These are phyloP conservation scores for Dothideomycetes sp. DNA, from an alignment of 2,329 filamentous ascomycete genomes.

Conservation along the genomic window DNA sequence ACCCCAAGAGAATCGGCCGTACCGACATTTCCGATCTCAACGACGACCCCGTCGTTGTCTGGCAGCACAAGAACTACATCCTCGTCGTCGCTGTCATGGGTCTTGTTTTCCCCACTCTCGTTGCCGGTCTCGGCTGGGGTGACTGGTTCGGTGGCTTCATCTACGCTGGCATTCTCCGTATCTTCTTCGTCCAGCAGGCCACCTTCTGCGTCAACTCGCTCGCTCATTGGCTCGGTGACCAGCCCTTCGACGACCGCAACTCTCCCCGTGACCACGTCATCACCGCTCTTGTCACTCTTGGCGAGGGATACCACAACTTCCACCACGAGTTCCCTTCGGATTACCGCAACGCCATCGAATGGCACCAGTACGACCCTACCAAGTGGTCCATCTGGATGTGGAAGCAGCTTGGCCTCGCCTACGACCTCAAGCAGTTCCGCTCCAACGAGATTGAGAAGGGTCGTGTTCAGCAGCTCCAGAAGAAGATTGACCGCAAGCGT, in stretches of 20 bases:
- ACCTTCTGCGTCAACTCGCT: conserved; percentile 91
- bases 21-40: conserved; percentile 84
- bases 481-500: conserved; percentile 87
- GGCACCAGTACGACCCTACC: conserved; percentile 86
- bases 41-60: conserved; percentile 74
- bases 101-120: conserved; percentile 62
- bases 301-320: conserved; percentile 91
- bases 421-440: conserved; percentile 84
- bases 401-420: conserved; percentile 77
- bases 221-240: conserved; percentile 84
- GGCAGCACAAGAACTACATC: conserved; percentile 81
- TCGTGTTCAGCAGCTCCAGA: conserved; percentile 77
- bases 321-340: conserved; percentile 91
- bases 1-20: conserved; percentile 78
- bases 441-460: conserved; percentile 90
- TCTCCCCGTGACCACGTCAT: conserved; percentile 80
- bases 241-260: conserved; percentile 89
- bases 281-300: conserved; percentile 75
- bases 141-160: conserved; percentile 76
- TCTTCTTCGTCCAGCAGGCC: conserved; percentile 85
- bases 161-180: conserved; percentile 75
- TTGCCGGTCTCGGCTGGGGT: conserved; percentile 70
- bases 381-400: conserved; percentile 81
- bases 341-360: conserved; percentile 85
- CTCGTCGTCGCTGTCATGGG: conserved; percentile 72